These are phyloP conservation scores for Nectriaceae sp. DNA, from an alignment of 2,329 filamentous ascomycete species.

Conservation along the genomic window DNA sequence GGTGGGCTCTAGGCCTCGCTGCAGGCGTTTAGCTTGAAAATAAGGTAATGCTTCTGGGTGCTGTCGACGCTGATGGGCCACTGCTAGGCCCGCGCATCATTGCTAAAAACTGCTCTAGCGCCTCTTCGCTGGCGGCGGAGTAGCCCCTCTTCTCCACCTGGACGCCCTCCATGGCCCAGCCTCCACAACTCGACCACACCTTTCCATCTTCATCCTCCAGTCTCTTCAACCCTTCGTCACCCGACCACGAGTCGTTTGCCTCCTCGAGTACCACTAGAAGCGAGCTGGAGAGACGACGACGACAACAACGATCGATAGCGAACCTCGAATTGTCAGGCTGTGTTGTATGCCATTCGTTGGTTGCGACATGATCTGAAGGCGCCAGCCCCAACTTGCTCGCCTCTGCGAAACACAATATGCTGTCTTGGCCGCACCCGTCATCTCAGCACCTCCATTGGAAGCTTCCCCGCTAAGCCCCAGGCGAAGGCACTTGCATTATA, in stretches of 20 bases:
- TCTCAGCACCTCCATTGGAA: slow-evolving; percentile 7
- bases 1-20: neutral
- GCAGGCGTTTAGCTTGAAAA: neutral
- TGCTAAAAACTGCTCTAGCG: slow-evolving; percentile 5
- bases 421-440: slow-evolving; percentile 13
- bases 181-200: slow-evolving; percentile 9
- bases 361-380: slow-evolving; percentile 13
- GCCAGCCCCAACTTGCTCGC: neutral
- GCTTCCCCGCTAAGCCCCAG: slow-evolving; percentile 12
- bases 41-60: neutral
- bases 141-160: slow-evolving; percentile 12
- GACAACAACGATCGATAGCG: too few species aligned
- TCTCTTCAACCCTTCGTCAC: slow-evolving; percentile 8
- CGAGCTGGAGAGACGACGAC: too few species aligned
- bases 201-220: slow-evolving; percentile 7
- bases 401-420: slow-evolving; percentile 16
- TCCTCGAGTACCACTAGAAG: too few species aligned
- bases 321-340: neutral
- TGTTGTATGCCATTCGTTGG: too few species aligned
- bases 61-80: neutral
- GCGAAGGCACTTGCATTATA: slow-evolving; percentile 11
- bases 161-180: slow-evolving; percentile 1
- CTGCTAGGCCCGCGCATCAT: neutral
- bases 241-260: slow-evolving; percentile 13
- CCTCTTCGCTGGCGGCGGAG: slow-evolving; percentile 5